Base-by-base conservation (phyloP, 2,329 filamentous ascomycete species). In the Leptographium galeiforme region DNA sequence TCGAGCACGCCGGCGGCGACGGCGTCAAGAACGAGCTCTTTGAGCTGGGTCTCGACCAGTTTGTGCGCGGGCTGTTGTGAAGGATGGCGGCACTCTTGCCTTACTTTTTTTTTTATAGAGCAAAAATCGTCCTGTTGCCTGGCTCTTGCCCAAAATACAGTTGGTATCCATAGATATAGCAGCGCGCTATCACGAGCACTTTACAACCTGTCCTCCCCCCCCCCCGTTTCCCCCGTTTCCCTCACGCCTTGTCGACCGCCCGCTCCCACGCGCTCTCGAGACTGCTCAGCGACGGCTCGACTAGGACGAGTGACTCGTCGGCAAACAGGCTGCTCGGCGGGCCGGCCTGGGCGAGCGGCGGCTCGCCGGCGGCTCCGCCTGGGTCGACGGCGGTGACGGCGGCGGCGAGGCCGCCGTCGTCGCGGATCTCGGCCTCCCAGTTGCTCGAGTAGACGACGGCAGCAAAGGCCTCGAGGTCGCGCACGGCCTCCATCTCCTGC, bases 371-470 rank as follows among this genome's bases (percentile, higher is more conserved):
- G 34, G 8, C 34, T 49, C 34, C 62, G 52, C 30, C 59, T 58
- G 40, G 60, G 19, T 39, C n/a, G n/a, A 45, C 50, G 10, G 36
- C 48, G 14, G 67, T 63, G 5, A 64, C 67, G 52, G 66, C 70
- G 16, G 64, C 67, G 63, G 68, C 65, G 43, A 71, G 60, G 19
- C 63, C 69, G 40, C 63, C 69, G 40, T 78, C 73, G 32, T 76
- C 71, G 16, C 68, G 72, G 54, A 84, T 78, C 68, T 84, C 81
- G 57, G 73, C 80, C 65, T 83, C 78, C 80, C 81, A 93, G 66
- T 94, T 93, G 64, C 85, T 90, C 50, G 83, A 87, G 67, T 93
- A 94, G 41, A 94, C 87, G 1, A 94, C 85, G 1, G 89, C 88
- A 1, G 88, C 85, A 65, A 94, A 94, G 0, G 85, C 87, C 65